Evolutionary conservation across 2,329 filamentous ascomycete genomes (phyloP), one percentile per base, ranked within the genome.

Genomic region (Xylaria sp.): DNA sequence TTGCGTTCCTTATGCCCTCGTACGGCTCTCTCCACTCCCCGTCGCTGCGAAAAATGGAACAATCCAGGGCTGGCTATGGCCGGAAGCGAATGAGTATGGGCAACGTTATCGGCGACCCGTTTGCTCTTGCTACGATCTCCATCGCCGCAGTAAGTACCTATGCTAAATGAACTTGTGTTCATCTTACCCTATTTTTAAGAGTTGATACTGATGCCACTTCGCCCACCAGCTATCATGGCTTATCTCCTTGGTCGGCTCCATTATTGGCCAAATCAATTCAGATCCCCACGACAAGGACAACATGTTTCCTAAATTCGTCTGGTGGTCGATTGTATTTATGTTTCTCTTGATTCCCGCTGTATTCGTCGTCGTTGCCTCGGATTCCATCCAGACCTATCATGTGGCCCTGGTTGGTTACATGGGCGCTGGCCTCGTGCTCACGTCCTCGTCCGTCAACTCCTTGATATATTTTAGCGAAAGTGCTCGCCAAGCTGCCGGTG

Each of bases 91-190:
- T 97, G 80, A 91, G 88, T 79, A 81, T 94, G 80, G 92, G 92
- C 78, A 96, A 97, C 81, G 94, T 99, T 74, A 86, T 97, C 68
- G 96, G 96, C 75, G 95, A 99, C 81, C 96, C 96, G 5, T 98
- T 99, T 81, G 94, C 95, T 67, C 87, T 99, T 67, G 94, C 94
- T 62, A 98, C 96, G 39, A 89, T 97, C 71, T 97, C 95, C 65
- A 97, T 98, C 79, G 89, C 92, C 70, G 85, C 92, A 77, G 95
- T 97, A 88, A 80, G 93, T 87, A 36, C 47, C 54, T 72, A 75
- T 73, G 76, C 71, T 47, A 27, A 7, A 38, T 17, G 4, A 13
- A 20, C 44, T 31, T n/a, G 47, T 58, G 54, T 50, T 47, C 17
- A 50, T 22, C 15, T 31, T 44, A 58, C 63, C 61, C 59, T 13